phyloP scores from a whole-genome alignment of 2,329 filamentous ascomycete genomes.

The Pochonia chlamydosporia region DNA sequence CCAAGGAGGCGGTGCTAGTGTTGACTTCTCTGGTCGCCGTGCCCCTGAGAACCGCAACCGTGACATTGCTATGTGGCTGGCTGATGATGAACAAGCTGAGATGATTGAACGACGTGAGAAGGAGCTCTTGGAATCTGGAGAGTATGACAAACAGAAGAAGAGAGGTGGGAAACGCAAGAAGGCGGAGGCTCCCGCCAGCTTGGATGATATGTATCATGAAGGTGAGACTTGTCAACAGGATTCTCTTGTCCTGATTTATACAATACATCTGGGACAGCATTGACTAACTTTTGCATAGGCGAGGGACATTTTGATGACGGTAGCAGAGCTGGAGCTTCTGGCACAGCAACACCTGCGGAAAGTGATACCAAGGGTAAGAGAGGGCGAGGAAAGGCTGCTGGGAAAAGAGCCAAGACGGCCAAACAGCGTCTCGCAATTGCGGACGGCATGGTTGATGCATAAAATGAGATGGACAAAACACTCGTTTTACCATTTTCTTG shows the following conservation, averaged over 20 bases:
- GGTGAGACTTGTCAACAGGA: conserved; percentile 54
- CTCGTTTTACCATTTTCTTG: background rate
- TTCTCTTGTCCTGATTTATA: background rate
- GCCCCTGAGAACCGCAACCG: conserved; percentile 89
- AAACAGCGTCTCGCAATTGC: conserved; percentile 65
- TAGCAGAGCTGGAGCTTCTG: conserved; percentile 63
- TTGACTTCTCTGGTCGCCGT: conserved; percentile 92
- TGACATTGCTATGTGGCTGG: conserved; percentile 98
- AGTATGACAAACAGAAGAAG: conserved; percentile 59
- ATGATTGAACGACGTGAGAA: conserved; percentile 90
- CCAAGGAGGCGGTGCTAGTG: conserved; percentile 80
- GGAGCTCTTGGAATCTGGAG: conserved; percentile 71
- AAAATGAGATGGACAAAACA: background rate
- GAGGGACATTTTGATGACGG: conserved; percentile 94
- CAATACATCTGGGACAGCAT: no score
- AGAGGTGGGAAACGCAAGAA: conserved; percentile 53
- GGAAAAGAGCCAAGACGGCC: conserved; percentile 58
- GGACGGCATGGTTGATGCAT: conserved; percentile 43
- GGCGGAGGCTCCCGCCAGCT: conserved; percentile 51
- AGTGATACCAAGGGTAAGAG: conserved; percentile 46
- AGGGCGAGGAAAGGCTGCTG: conserved; percentile 45
- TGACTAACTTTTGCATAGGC: conserved; percentile 48
- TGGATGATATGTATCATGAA: conserved; percentile 99
- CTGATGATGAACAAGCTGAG: conserved; percentile 93
- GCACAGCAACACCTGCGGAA: conserved; percentile 75